These are phyloP conservation scores for Bipolaris zeicola DNA, from an alignment of 2,329 filamentous ascomycete species.

Conservation along the genomic window DNA sequence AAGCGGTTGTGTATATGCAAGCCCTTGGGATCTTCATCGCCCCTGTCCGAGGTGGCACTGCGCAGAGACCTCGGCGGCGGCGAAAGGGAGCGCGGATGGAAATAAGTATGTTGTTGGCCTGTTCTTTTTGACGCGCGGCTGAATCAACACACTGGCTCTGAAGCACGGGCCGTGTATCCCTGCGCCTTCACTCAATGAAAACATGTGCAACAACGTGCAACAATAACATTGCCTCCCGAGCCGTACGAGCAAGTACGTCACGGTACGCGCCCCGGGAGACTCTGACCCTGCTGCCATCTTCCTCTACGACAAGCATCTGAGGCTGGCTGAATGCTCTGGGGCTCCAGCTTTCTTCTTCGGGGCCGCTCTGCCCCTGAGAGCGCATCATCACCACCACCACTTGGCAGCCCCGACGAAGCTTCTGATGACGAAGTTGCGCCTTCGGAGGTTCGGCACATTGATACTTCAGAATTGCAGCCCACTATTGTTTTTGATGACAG, in stretches of 20 bases:
- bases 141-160: background rate
- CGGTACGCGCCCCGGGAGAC: slow-evolving; percentile 1
- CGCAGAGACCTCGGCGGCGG: slow-evolving; percentile 1
- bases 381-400: slow-evolving; percentile 7
- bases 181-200: background rate
- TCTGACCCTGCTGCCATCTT: background rate
- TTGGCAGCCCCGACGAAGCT: slow-evolving; percentile 1
- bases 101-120: background rate
- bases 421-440: slow-evolving; percentile 5
- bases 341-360: slow-evolving; percentile 11
- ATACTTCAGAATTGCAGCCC: slow-evolving; percentile 8
- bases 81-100: background rate
- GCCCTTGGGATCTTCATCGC: background rate
- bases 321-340: slow-evolving; percentile 7
- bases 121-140: slow-evolving; percentile 2
- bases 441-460: slow-evolving; percentile 3
- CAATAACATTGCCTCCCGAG: slow-evolving; percentile 3
- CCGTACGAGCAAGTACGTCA: slow-evolving; percentile 9
- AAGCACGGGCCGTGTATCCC: background rate
- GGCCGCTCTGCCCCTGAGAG: slow-evolving; percentile 14
- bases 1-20: background rate
- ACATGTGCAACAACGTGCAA: slow-evolving; percentile 7
- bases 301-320: background rate
- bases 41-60: background rate
- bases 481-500: slow-evolving; percentile 13